A percentile compares a stretch with the other conserved stretches of the same genome.
Evolutionary conservation across 441 rosid genomes (phyloP).

Genomic region (Manihot esculenta): DNA sequence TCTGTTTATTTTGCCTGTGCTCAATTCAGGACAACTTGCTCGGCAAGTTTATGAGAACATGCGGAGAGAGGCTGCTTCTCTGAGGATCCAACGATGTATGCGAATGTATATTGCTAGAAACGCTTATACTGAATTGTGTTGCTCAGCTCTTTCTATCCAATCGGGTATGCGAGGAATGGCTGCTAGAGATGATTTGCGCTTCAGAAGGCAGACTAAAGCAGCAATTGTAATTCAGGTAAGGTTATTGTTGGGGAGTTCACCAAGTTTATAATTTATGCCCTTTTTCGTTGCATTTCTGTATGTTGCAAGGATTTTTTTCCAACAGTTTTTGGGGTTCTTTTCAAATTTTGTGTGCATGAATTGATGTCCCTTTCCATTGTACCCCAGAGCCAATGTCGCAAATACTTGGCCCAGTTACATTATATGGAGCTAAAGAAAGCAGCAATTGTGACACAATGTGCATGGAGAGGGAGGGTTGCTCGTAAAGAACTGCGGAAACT

Average conservation of each 20-base stretch:
- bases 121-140: conserved; percentile 54
- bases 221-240: conserved; percentile 74
- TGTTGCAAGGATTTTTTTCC: conserved; percentile 2
- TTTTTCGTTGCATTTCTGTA: conserved; percentile 7
- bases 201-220: conserved; percentile 76
- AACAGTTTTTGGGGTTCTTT: background rate
- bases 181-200: conserved; percentile 67
- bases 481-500: conserved; percentile 85
- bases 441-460: conserved; percentile 80
- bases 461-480: conserved; percentile 93
- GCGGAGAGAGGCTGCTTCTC: conserved; percentile 82
- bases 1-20: conserved; percentile 10
- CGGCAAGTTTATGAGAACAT: conserved; percentile 58
- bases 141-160: conserved; percentile 72
- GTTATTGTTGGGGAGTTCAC: background rate
- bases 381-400: conserved; percentile 76
- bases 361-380: conserved; percentile 17
- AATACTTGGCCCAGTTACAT: conserved; percentile 60
- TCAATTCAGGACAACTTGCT: conserved; percentile 70
- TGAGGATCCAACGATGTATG: conserved; percentile 73
- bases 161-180: conserved; percentile 90
- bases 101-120: conserved; percentile 85
- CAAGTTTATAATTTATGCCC: background rate
- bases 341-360: conserved; percentile 4
- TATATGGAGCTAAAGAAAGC: conserved; percentile 73